Base-by-base conservation (phyloP, 495 filamentous ascomycete species). In the Penicillium subrubescens region DNA sequence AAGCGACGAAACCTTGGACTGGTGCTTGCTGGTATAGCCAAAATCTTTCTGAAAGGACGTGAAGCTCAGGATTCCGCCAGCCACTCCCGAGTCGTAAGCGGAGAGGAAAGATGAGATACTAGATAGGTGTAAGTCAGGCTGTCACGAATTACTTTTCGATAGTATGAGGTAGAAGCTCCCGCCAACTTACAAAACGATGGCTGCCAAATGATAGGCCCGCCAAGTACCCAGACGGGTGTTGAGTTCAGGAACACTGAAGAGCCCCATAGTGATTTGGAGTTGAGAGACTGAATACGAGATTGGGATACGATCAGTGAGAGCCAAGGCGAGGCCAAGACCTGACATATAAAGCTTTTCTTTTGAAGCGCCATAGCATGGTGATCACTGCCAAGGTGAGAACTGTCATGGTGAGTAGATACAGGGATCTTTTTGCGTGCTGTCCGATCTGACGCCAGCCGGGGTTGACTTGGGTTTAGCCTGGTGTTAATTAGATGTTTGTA, bases 81-180 rank as follows among this genome's bases (percentile, higher is more conserved):
- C 71, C 29, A 79, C 76, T 11, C 76, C 76, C 3, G 73, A 69
- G 52, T 79, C 76, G 61, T 79, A 79, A n/a, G 69, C 76, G 12
- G 74, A 77, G 3, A 77, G 63, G 53, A 79, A 79, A 5, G 76
- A 75, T 3, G 68, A 70, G 43, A 70, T 70, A 8, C 67, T 46
- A 44, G 2, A 19, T 5, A 19, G 7, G 8, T n/a, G 5, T 27
- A 29, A 0, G 31, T 33, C 7, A 31, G 41, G 27, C 25, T 46
- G n/a, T 5, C 31, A 46, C 14, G 25, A 15, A 23, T 11, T 19
- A 25, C 19, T n/a, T 10, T 6, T 5, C 19, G 27, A 14, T 5
- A 34, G 25, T 44, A 12, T 31, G 1, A 6, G 31, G 19, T 43
- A 23, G 25, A 8, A 21, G 43, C n/a, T 46, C 8, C 41, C 1